Evolutionary conservation across 2,329 filamentous ascomycete species (phyloP), one percentile per base, ranked within the genome.

Genomic region (Talaromyces sp.): DNA sequence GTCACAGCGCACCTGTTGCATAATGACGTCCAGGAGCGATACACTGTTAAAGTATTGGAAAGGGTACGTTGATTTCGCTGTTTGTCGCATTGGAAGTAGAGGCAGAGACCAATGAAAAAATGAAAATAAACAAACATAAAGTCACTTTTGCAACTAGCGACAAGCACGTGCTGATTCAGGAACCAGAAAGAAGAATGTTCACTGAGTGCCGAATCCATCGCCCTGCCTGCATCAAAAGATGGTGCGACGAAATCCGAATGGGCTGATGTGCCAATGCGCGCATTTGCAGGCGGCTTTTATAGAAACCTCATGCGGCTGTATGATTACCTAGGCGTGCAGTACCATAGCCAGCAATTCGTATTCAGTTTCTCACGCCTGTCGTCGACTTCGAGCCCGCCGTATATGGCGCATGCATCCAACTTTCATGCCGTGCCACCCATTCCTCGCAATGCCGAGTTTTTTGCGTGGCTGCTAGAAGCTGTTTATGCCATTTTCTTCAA

Each of bases 271-370:
- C 80, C 80, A 35, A 83, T 83, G 80, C 78, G 80, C 56, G 78
- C 77, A 7, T 81, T 83, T 62, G 77, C 77, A 14, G 77, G 73
- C 10, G 78, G 79, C 21, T 87, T 83, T 69, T 86, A 87, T 66
- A 68, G 71, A 53, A 83, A 85, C 62, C 70, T 87, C 54, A 78
- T 77, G 63, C 74, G 75, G 27, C 82, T 87, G 79, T 86, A 86
- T 68, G 74, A 81, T 27, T 74, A 84, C 63, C 70, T 87, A 3
- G 77, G 74, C 2, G 74, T 87, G 12, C 70, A 72, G 6, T 82
- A 83, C 61, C 76, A 79, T 46, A 72, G 77, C 12, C 77, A 83
- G 58, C 76, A 74, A 17, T 85, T 85, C 64, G 69, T 85, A 2
- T 87, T 46, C 41, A 46, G 41, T 17, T 46, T 46, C 41, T 46